Evolutionary conservation across 176 grass and related monocot genomes (phyloP).

Genomic region (maize (Zea mays)): Zm-B73-REFERENCE-NAM-5.0 NC_050104.1:125648501-125649000

Average conservation of each 20-base stretch:
- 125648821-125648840: background rate
- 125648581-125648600: background rate
- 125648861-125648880: conserved; percentile 80
- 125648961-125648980: background rate
- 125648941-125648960: background rate
- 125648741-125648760: background rate
- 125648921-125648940: background rate
- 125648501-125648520: background rate
- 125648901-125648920: conserved; percentile 88
- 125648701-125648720: background rate
- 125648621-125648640: background rate
- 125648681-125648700: background rate
- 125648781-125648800: background rate
- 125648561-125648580: background rate
- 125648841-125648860: background rate
- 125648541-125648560: background rate
- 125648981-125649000: background rate
- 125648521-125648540: background rate
- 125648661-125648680: background rate
- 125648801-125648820: background rate
- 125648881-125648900: conserved; percentile 72
- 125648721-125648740: background rate
- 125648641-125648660: background rate
- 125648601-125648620: background rate
- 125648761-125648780: background rate